These are phyloP conservation scores for Allantophomopsis lycopodina DNA, from an alignment of 2,329 filamentous ascomycete genomes.

Conservation along the genomic window DNA sequence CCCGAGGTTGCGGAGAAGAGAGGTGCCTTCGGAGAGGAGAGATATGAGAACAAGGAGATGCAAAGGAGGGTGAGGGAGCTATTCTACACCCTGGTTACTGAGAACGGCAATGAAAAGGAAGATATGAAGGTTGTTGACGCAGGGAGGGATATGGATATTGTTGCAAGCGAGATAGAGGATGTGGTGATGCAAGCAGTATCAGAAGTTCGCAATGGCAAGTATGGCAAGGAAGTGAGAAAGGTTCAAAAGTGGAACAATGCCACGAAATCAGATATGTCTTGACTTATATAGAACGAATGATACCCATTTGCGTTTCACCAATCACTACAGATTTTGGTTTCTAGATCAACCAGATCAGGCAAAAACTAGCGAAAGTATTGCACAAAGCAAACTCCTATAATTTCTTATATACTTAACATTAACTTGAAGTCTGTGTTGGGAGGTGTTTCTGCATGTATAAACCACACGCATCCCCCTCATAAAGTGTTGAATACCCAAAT, in stretches of 20 bases:
- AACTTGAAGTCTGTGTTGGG: too few relatives aligned
- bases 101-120: slow-evolving; percentile 30
- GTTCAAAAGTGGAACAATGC: slow-evolving; percentile 15
- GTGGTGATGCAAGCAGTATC: slow-evolving; percentile 22
- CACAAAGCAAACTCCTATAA: too few relatives aligned
- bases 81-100: slow-evolving; percentile 43
- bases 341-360: too few relatives aligned
- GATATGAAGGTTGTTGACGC: slow-evolving; percentile 41
- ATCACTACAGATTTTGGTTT: too few relatives aligned
- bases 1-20: slow-evolving; percentile 57
- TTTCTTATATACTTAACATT: too few relatives aligned
- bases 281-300: too few relatives aligned
- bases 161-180: slow-evolving; percentile 32
- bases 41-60: slow-evolving; percentile 77
- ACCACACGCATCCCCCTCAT: too few relatives aligned
- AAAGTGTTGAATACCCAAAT: too few relatives aligned
- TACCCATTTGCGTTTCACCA: too few relatives aligned
- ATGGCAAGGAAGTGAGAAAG: slow-evolving; percentile 29
- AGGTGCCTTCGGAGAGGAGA: slow-evolving; percentile 80
- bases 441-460: too few relatives aligned
- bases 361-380: too few relatives aligned
- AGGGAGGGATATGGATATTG: slow-evolving; percentile 37
- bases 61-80: slow-evolving; percentile 65
- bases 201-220: slow-evolving; percentile 33
- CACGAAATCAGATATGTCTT: too few relatives aligned